These are phyloP conservation scores for Periglandula ipomoeae DNA, from an alignment of 2,329 filamentous ascomycete species.

Conservation along the genomic window DNA sequence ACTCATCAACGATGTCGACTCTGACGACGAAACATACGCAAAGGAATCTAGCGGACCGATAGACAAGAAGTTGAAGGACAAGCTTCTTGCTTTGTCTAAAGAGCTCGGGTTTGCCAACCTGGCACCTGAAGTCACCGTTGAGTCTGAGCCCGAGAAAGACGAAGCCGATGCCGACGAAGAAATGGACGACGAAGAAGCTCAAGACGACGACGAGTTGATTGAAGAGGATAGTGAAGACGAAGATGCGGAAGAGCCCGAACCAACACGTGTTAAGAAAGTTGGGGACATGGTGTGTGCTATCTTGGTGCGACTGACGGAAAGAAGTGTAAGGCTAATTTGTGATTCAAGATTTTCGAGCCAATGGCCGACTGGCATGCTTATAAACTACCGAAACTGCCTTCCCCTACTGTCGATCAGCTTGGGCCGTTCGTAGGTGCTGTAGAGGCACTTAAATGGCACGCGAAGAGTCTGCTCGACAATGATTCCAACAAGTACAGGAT, in stretches of 20 bases:
- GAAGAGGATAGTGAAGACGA: conserved; percentile 23
- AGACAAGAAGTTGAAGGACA: conserved; percentile 32
- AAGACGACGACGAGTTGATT: conserved; percentile 16
- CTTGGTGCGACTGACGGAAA: conserved; percentile 3
- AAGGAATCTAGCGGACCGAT: conserved; percentile 23
- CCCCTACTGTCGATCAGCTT: conserved; percentile 34
- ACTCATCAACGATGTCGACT: conserved; percentile 45
- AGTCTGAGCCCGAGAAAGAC: conserved; percentile 26
- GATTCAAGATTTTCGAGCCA: conserved; percentile 43
- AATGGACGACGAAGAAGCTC: conserved; percentile 17
- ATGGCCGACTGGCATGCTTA: conserved; percentile 48
- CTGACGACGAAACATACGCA: conserved; percentile 28
- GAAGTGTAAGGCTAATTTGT: conserved; percentile 23
- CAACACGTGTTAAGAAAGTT: conserved; percentile 16
- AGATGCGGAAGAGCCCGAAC: conserved; percentile 20
- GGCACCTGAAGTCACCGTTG: conserved; percentile 25
- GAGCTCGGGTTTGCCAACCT: conserved; percentile 28
- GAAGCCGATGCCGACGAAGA: conserved; percentile 26
- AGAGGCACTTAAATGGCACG: conserved; percentile 55
- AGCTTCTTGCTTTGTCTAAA: conserved; percentile 29
- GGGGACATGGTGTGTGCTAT: conserved; percentile 26
- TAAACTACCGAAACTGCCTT: conserved; percentile 33
- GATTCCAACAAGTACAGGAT: conserved; percentile 70
- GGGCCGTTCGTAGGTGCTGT: conserved; percentile 34
- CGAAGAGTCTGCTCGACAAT: conserved; percentile 62